Conservation (phyloP, 495 filamentous ascomycete species). For the Annulohypoxylon bovei region DNA sequence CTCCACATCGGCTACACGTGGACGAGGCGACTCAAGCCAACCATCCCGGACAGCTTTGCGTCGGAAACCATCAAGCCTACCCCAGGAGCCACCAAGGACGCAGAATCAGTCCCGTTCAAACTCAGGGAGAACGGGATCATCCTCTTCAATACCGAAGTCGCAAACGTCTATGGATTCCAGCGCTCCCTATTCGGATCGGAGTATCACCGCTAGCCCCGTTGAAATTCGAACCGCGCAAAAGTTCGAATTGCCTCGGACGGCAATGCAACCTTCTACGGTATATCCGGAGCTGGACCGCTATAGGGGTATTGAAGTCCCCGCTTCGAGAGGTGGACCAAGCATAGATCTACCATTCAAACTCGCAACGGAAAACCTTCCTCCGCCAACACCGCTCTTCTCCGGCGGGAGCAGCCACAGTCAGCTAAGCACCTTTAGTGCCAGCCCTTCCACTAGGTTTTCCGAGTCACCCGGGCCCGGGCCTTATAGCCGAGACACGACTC, state of each 20-base stretch:
- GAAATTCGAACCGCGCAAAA: slow-evolving; percentile 50
- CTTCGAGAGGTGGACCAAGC: slow-evolving; percentile 40
- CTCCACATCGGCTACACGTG: slow-evolving; percentile 14
- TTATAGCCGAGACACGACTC: slow-evolving; percentile 91
- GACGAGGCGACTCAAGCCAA: slow-evolving; percentile 29
- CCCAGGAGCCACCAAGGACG: slow-evolving; percentile 47
- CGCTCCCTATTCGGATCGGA: slow-evolving; percentile 46
- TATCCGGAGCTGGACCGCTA: slow-evolving; percentile 67
- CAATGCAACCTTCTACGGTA: slow-evolving; percentile 51
- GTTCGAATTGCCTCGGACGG: slow-evolving; percentile 46
- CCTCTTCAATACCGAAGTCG: slow-evolving; percentile 51
- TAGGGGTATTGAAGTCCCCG: slow-evolving; percentile 48
- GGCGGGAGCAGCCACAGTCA: slow-evolving; percentile 60
- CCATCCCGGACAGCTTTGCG: slow-evolving; percentile 55
- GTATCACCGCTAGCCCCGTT: slow-evolving; percentile 52
- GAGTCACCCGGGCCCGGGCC: slow-evolving; percentile 82
- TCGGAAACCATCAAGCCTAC: slow-evolving; percentile 59
- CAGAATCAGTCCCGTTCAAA: slow-evolving; percentile 47
- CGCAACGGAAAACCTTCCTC: slow-evolving; percentile 69
- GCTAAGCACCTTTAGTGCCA: slow-evolving; percentile 72
- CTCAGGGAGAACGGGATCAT: slow-evolving; percentile 51
- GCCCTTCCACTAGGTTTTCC: slow-evolving; percentile 93
- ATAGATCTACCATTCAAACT: slow-evolving; percentile 57
- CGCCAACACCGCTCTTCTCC: slow-evolving; percentile 71
- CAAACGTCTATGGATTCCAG: slow-evolving; percentile 45